A percentile compares a stretch with the other conserved stretches of the same genome.
These are phyloP conservation scores for Candida dubliniensis DNA, from an alignment of 1,139 yeast species.

Conservation along the genomic window DNA sequence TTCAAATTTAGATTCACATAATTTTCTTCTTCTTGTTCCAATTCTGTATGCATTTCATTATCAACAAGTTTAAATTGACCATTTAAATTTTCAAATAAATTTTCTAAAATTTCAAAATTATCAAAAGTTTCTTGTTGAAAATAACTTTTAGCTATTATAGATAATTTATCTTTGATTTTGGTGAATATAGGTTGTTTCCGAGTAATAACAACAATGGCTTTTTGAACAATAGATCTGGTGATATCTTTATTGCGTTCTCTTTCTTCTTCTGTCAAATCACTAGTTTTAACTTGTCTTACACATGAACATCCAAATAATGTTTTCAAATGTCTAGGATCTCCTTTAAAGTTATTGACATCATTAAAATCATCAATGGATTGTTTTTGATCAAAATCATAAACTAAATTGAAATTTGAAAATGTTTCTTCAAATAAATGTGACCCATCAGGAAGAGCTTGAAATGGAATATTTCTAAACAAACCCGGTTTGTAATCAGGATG, in stretches of 20 bases:
- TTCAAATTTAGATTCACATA: slow-evolving; percentile 78
- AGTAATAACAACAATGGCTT: slow-evolving; percentile 84
- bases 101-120: slow-evolving; percentile 66
- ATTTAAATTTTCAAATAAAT: slow-evolving; percentile 72
- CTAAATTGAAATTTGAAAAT: slow-evolving; percentile 83
- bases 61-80: slow-evolving; percentile 30
- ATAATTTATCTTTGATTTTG: slow-evolving; percentile 84
- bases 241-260: slow-evolving; percentile 61
- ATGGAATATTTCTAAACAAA: slow-evolving; percentile 87
- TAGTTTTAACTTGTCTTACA: slow-evolving; percentile 75
- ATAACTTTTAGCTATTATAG: slow-evolving; percentile 85
- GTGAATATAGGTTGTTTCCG: slow-evolving; percentile 80
- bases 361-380: slow-evolving; percentile 45
- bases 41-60: slow-evolving; percentile 18
- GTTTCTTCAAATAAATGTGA: slow-evolving; percentile 91
- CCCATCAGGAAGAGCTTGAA: slow-evolving; percentile 96
- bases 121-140: slow-evolving; percentile 78
- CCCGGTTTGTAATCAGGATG: slow-evolving; percentile 36
- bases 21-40: slow-evolving; percentile 38
- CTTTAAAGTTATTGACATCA: slow-evolving; percentile 44
- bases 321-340: slow-evolving; percentile 51
- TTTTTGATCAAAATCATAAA: slow-evolving; percentile 62
- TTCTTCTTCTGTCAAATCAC: slow-evolving; percentile 50
- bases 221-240: slow-evolving; percentile 88
- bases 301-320: slow-evolving; percentile 94